phyloP scores from a whole-genome alignment of 495 filamentous ascomycete genomes.

The Alectoria sarmentosa region DNA sequence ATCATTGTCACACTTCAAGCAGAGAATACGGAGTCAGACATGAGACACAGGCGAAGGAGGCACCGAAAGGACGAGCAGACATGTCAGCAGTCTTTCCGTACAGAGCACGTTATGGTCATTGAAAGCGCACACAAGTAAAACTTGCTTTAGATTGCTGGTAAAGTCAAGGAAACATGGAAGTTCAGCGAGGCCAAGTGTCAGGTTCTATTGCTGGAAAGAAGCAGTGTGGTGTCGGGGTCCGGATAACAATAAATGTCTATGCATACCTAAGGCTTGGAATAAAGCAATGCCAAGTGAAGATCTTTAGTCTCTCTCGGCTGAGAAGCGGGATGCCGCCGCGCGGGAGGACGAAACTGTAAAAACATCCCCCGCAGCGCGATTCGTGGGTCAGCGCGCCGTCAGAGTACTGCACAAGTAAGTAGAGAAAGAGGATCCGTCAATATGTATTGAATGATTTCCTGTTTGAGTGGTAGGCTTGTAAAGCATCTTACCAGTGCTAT shows the following conservation, averaged over 20 bases:
- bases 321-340: background rate
- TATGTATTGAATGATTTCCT: no score
- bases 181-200: background rate
- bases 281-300: no score
- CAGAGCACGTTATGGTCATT: background rate
- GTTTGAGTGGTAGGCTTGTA: no score
- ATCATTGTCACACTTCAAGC: background rate
- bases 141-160: background rate
- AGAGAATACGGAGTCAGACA: background rate
- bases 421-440: no score
- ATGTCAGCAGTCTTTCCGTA: background rate
- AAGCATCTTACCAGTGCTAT: background rate
- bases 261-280: background rate
- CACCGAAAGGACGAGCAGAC: background rate
- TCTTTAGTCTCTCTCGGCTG: no score
- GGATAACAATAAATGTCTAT: background rate
- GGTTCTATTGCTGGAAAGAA: background rate
- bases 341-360: no score
- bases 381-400: no score
- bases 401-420: no score
- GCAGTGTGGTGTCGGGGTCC: background rate
- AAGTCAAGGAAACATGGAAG: background rate
- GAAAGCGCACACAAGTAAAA: background rate
- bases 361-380: no score
- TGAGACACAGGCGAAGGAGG: background rate